Base-by-base conservation (phyloP, 306 rosid genomes). In the Malus orientalis region DNA sequence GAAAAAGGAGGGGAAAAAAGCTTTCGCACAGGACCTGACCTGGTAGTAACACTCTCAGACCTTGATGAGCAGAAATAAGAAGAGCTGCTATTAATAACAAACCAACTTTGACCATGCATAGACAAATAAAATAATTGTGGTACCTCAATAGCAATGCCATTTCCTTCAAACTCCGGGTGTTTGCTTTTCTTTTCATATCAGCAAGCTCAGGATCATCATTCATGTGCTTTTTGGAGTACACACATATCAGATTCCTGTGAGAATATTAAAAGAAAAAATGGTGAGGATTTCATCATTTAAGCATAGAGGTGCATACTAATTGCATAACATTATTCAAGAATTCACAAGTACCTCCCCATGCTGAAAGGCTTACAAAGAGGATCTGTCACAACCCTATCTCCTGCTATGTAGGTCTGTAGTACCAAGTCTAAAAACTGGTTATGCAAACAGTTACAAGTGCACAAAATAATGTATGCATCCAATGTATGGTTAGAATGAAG, bases 141-240 rank as follows among this genome's bases (percentile, higher is more conserved):
- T 88, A 96, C 99, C 96, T 87, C 76, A 96, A 87, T 70, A 88
- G 97, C 71, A 87, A 19, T 75, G 98, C 97, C 97, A 96, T 88
- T 88, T 96, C 99, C 90, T 96, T 96, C 81, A 96, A 81, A 75
- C 98, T 89, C 85, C 96, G 83, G 7, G 92, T 89, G 80, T 96
- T 93, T 68, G 98, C 91, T 81, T 75, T 91, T 79, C 93, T 88
- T 93, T 96, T 96, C 89, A 81, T 88, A 77, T 96, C 99, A 76
- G 84, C 64, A 73, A 89, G 96, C 81, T 82, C 89, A 3, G 99
- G 99, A 83, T 67, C 84, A 91, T 96, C 99, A 49, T 49, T 54
- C 99, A 96, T 87, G 91, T 96, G 99, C 81, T 96, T 96, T 83
- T 92, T 96, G 2, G 99, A 96, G 89, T 96, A 96, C 74, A 96